These are phyloP conservation scores for Phylloporus arenicola DNA, from an alignment of 768 basidiomycete genomes.

Conservation along the genomic window DNA sequence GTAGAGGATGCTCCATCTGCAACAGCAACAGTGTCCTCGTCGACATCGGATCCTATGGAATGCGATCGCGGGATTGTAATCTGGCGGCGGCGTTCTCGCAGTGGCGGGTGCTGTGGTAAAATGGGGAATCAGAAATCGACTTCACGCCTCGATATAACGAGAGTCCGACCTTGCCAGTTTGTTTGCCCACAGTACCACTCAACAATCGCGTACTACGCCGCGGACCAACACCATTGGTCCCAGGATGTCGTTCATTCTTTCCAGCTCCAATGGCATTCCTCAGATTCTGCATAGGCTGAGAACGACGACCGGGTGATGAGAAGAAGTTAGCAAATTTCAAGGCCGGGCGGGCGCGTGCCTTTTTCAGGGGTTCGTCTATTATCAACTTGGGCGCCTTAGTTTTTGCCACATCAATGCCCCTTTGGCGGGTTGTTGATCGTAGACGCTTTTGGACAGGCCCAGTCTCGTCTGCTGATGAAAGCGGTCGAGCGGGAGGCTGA, in stretches of 20 bases:
- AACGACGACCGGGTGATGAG: slow-evolving; percentile 80
- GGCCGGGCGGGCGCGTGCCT: slow-evolving; percentile 88
- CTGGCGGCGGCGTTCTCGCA: slow-evolving; percentile 58
- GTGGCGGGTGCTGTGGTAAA: slow-evolving; percentile 28
- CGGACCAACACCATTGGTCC: slow-evolving; percentile 42
- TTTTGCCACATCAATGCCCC: slow-evolving; percentile 45
- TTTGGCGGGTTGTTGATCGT: slow-evolving; percentile 56
- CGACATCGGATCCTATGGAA: slow-evolving; percentile 66
- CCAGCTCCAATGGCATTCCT: slow-evolving; percentile 47
- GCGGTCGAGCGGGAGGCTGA: slow-evolving; percentile 55
- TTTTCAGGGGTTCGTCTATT: slow-evolving; percentile 73
- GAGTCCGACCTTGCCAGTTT: slow-evolving; percentile 48
- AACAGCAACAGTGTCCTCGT: slow-evolving; percentile 50
- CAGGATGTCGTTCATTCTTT: slow-evolving; percentile 47
- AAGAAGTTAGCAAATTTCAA: slow-evolving; percentile 82
- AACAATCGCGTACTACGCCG: slow-evolving; percentile 73
- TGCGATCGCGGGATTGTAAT: slow-evolving; percentile 50
- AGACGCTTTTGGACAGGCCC: slow-evolving; percentile 74
- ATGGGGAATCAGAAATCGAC: slow-evolving; percentile 15
- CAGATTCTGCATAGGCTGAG: slow-evolving; percentile 66
- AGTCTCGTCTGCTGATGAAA: slow-evolving; percentile 78
- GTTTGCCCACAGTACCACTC: slow-evolving; percentile 52
- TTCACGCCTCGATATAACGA: neutral
- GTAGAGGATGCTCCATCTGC: slow-evolving; percentile 54
- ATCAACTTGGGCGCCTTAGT: slow-evolving; percentile 56